phyloP scores from a whole-genome alignment of 176 grass and related monocot species.

The Echinochloa phyllopogon region DNA sequence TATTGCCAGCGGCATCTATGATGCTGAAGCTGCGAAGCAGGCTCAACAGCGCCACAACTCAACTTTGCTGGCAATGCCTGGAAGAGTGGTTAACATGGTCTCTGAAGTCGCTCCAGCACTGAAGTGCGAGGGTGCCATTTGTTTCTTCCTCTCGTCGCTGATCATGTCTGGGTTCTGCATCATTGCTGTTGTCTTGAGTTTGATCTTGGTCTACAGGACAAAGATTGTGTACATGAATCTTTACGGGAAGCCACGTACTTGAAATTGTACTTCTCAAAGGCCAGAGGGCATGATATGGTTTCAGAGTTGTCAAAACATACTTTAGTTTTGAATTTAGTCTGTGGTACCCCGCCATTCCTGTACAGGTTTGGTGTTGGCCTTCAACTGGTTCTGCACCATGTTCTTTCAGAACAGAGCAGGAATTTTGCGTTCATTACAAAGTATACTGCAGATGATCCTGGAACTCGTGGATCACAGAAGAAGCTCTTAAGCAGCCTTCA shows the following conservation, averaged over 20 bases:
- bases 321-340: background rate
- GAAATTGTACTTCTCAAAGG: background rate
- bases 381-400: background rate
- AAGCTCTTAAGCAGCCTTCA: background rate
- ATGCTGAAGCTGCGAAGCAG: constrained; percentile 81
- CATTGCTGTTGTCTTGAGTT: constrained; percentile 64
- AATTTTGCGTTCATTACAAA: constrained; percentile 10
- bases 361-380: background rate
- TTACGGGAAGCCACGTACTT: constrained; percentile 51
- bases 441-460: background rate
- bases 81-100: constrained; percentile 37
- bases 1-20: constrained; percentile 90
- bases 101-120: constrained; percentile 36
- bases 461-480: background rate
- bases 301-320: background rate
- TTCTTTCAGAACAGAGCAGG: constrained; percentile 13
- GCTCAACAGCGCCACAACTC: constrained; percentile 51
- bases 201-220: constrained; percentile 72
- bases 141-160: constrained; percentile 86
- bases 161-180: constrained; percentile 90
- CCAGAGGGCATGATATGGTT: background rate
- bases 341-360: background rate
- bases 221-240: constrained; percentile 75
- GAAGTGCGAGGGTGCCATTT: constrained; percentile 76
- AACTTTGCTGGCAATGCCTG: constrained; percentile 33